phyloP scores from a whole-genome alignment of 2,329 filamentous ascomycete species.

The Arthrobotrys entomopaga region DNA sequence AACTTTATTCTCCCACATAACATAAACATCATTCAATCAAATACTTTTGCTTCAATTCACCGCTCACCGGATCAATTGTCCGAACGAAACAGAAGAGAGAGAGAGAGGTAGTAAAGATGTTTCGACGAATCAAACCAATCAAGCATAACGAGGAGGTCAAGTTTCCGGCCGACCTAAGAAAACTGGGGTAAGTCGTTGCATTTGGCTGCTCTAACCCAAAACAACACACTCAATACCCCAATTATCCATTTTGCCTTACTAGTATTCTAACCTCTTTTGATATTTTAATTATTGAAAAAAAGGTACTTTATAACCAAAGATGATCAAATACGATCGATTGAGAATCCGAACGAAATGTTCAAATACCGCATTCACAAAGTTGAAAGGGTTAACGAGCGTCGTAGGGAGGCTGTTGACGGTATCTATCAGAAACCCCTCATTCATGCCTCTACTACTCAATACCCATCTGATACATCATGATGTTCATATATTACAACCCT shows the following conservation, averaged over 20 bases:
- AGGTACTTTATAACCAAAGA: slow-evolving; percentile 82
- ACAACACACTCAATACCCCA: neutral
- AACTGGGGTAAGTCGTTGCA: slow-evolving; percentile 73
- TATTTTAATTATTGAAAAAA: neutral
- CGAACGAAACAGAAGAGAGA: no score
- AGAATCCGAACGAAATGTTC: slow-evolving; percentile 75
- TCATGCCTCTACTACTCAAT: slow-evolving; percentile 58
- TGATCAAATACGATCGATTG: slow-evolving; percentile 78
- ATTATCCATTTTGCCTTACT: no score
- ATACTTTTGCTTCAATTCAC: no score
- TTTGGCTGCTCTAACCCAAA: slow-evolving; percentile 3
- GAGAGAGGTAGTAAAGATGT: slow-evolving; percentile 76
- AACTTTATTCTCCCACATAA: no score
- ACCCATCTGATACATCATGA: slow-evolving; percentile 18
- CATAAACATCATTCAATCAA: no score
- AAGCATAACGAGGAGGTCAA: slow-evolving; percentile 76
- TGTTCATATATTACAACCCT: no score
- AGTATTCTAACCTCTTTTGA: no score
- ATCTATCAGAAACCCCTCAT: slow-evolving; percentile 41
- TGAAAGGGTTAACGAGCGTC: slow-evolving; percentile 78
- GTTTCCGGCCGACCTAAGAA: slow-evolving; percentile 73
- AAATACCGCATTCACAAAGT: slow-evolving; percentile 75
- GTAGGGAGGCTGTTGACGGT: slow-evolving; percentile 80
- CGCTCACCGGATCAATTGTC: no score
- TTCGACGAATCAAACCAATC: slow-evolving; percentile 71